Evolutionary conservation across 441 rosid genomes (phyloP), one percentile per base, ranked within the genome.

Genomic region (Dalechampia spathulata): DNA sequence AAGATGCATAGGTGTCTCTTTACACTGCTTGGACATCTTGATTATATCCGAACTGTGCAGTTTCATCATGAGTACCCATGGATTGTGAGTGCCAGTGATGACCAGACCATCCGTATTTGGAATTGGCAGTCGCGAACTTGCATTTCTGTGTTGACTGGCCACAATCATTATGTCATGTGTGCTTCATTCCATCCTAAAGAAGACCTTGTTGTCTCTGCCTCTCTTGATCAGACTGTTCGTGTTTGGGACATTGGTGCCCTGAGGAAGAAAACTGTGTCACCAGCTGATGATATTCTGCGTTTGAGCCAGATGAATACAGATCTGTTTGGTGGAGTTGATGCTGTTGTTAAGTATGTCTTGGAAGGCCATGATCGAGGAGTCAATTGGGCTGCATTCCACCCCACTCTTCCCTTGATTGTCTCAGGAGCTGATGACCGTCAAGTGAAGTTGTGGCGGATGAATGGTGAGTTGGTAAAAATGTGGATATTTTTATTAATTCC

Each of bases 331-430:
- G 96, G 95, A 19, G 87, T 82, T 56, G 96, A 89, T 65, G 93
- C 88, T 46, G 87, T 85, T 48, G 97, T 86, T 22, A 86, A 86
- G 82, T 89, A 89, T 67, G 97, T 89, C 41, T 75, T 89, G 64
- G 95, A 89, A 76, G 97, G 95, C 52, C 97, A 90, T 76, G 97
- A 86, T 38, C 80, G 95, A 62, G 97, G 97, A 17, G 97, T 90
- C 21, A 90, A 86, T 70, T 90, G 97, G 97, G 95, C 97, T 71
- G 57, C 95, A 52, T 90, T 90, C 72, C 97, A 90, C 66, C 97
- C 95, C n/a, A 83, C 72, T 8, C 80, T 86, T 58, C 93, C 97
- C 52, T 74, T 90, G 50, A 84, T 90, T 32, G 97, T 86, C 66
- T 90, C 97, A 0, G 97, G 95, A 45, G 93, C 95, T 21, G 89